Evolutionary conservation across 2,329 filamentous ascomycete species (phyloP), one percentile per base, ranked within the genome.

Genomic region (Amauroascus verrucosus): DNA sequence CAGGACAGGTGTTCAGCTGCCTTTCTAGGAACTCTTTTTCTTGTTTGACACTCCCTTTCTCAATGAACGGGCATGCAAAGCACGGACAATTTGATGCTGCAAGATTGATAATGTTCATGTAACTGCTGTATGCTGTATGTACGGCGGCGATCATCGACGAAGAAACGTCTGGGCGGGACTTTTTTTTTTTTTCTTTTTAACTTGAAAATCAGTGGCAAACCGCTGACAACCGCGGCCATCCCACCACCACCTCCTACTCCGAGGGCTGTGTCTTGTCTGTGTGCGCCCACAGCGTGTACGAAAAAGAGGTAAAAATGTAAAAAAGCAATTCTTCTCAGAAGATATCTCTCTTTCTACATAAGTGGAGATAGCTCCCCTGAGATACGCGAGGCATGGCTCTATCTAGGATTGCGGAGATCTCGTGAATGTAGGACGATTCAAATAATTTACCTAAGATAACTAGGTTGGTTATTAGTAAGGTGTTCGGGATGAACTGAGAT

Each of bases 201-300:
- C n/a, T 14, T 41, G 16, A n/a, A 13, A 41, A 43, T 22, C 48
- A 51, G 48, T 26, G 26, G 8, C 30, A 35, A 51, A n/a, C 48
- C 48, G 48, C 28, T 24, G 26, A 30, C 48, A 51, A 45, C 48
- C 48, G 48, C 40, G 38, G 48, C 48, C 48, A 51, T 45, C 48
- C 48, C n/a, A 22, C 22, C 11, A 2, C 16, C 22, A 43, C 40
- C 16, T 3, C 40, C 14, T 20, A 13, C 14, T 24, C 51, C 51
- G 6, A 26, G 41, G 11, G 33, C n/a, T n/a, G n/a, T n/a, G n/a
- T n/a, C n/a, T n/a, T n/a, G n/a, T n/a, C n/a, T n/a, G n/a, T n/a
- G n/a, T n/a, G n/a, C n/a, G n/a, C n/a, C n/a, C n/a, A n/a, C n/a
- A n/a, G n/a, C n/a, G n/a, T n/a, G n/a, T n/a, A n/a, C n/a, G n/a